Conservation (phyloP, 1,284 basidiomycete species). For the Ganoderma meredithae region DNA sequence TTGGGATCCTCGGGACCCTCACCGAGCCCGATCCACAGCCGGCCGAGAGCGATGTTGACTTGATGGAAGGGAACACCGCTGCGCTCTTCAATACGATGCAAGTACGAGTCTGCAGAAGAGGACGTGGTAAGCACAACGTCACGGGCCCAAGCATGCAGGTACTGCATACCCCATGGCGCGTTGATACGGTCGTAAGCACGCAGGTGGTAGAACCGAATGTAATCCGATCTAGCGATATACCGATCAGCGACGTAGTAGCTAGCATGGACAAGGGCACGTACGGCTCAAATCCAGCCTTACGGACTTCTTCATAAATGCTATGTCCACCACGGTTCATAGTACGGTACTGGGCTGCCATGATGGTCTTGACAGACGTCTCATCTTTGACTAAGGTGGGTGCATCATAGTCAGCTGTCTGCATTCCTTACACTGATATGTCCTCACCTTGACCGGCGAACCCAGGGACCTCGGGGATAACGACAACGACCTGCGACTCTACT, state of each 20-base stretch:
- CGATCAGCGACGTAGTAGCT: neutral
- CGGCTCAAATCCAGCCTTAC: slow-evolving; percentile 85
- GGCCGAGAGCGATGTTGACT: slow-evolving; percentile 87
- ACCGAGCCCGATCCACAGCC: slow-evolving; percentile 77
- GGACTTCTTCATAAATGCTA: slow-evolving; percentile 86
- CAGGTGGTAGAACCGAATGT: slow-evolving; percentile 90
- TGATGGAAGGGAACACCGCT: slow-evolving; percentile 85
- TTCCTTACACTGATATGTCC: neutral
- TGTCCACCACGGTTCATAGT: slow-evolving; percentile 89
- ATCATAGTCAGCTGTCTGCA: slow-evolving; percentile 1
- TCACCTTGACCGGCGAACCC: slow-evolving; percentile 71
- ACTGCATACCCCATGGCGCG: slow-evolving; percentile 64
- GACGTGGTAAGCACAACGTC: neutral
- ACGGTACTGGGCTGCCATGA: slow-evolving; percentile 85
- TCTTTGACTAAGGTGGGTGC: slow-evolving; percentile 73
- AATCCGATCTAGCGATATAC: slow-evolving; percentile 62
- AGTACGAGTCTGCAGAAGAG: slow-evolving; percentile 53
- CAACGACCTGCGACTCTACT: slow-evolving; percentile 50
- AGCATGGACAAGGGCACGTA: slow-evolving; percentile 45
- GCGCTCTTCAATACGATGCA: slow-evolving; percentile 74
- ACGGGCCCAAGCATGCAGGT: no score
- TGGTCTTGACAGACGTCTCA: slow-evolving; percentile 75
- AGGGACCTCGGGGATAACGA: slow-evolving; percentile 85
- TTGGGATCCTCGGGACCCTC: slow-evolving; percentile 52
- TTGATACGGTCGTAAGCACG: slow-evolving; percentile 93